Base-by-base conservation (phyloP, 768 basidiomycete genomes). In the Pleurotus ostreatus region DNA sequence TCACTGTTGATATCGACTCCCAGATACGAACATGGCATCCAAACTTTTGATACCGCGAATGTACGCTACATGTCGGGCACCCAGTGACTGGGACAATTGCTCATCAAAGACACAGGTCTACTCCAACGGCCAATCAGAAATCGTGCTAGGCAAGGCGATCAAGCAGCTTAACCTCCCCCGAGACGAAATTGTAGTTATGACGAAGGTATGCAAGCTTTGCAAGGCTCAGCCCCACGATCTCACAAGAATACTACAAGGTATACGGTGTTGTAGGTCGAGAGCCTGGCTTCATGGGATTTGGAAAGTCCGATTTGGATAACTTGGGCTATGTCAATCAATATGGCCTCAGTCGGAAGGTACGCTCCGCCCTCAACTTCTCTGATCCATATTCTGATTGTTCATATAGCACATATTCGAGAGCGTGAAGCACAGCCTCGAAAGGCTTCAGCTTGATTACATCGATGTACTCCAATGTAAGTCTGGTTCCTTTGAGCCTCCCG, bases 181-280 rank as follows among this genome's bases (percentile, higher is more conserved):
- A 1, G 85, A 86, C 13, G 81, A 85, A 61, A 82, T 91, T 46
- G 89, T 92, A 15, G 79, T 92, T 13, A 78, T 92, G 75, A 89
- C 90, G 55, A 92, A 92, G 72, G 82, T 82, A 55, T 20, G 15
- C n/a, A 40, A 12, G 55, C 48, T 20, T 18, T 25, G 30, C 45
- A 11, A 7, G 37, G 16, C 15, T 9, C n/a, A 18, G 9, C 11
- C 44, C 16, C 9, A 16, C 25, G 26, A 47, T 5, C 13, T n/a
- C 49, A 34, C 30, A 34, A 34, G 30, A 34, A 34, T 34, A 8
- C 4, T 11, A 7, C 9, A 5, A 84, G 85, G 58, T 78, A 13
- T 75, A 62, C 56, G 66, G 59, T 15, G 60, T 66, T 2, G 73
- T 78, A 3, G 66, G 56, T 9, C 71, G 64, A 44, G 61, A 65